These are phyloP conservation scores for Loxodes magnus DNA, from an alignment of 73 alveolate genomes.

Conservation along the genomic window DNA sequence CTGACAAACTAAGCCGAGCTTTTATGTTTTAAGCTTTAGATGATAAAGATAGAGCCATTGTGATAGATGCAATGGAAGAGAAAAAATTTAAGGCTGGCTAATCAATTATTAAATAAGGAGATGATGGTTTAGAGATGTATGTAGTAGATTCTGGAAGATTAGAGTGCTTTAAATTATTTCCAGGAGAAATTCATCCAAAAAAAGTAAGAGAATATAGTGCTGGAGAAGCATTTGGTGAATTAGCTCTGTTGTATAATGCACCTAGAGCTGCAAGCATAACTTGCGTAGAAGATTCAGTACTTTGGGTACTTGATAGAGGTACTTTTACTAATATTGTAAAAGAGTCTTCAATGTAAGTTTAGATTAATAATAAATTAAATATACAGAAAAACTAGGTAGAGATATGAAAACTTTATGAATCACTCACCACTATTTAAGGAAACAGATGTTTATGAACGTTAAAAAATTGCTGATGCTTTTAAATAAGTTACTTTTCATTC, in stretches of 20 bases:
- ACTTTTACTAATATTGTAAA: slow-evolving; percentile 82
- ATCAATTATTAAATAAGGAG: slow-evolving; percentile 23
- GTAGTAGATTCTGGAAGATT: slow-evolving; percentile 64
- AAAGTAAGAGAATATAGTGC: slow-evolving; percentile 41
- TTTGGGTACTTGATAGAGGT: slow-evolving; percentile 89
- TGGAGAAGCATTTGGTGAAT: slow-evolving; percentile 74
- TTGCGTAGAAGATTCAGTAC: slow-evolving; percentile 33
- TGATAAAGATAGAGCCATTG: slow-evolving; percentile 48
- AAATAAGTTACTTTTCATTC: slow-evolving; percentile 52
- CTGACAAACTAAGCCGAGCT: slow-evolving; percentile 31
- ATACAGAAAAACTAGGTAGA: slow-evolving; percentile 83
- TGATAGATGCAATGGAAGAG: slow-evolving; percentile 44
- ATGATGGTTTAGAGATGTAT: slow-evolving; percentile 30
- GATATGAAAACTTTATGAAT: slow-evolving; percentile 68
- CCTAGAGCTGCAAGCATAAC: slow-evolving; percentile 57
- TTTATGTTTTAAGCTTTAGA: slow-evolving; percentile 49
- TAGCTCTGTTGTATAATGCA: slow-evolving; percentile 66
- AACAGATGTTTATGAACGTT: slow-evolving; percentile 93
- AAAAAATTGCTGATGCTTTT: slow-evolving; percentile 91
- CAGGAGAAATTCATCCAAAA: slow-evolving; percentile 48
- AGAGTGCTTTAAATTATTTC: slow-evolving; percentile 50
- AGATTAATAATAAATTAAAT: too few relatives aligned
- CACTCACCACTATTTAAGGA: slow-evolving; percentile 47
- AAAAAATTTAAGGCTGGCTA: slow-evolving; percentile 21
- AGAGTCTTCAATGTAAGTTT: slow-evolving; percentile 85